A percentile compares a stretch with the other conserved stretches of the same genome.
These are phyloP conservation scores for Megacollybia platyphylla DNA, from an alignment of 1,284 basidiomycete species.

Conservation along the genomic window DNA sequence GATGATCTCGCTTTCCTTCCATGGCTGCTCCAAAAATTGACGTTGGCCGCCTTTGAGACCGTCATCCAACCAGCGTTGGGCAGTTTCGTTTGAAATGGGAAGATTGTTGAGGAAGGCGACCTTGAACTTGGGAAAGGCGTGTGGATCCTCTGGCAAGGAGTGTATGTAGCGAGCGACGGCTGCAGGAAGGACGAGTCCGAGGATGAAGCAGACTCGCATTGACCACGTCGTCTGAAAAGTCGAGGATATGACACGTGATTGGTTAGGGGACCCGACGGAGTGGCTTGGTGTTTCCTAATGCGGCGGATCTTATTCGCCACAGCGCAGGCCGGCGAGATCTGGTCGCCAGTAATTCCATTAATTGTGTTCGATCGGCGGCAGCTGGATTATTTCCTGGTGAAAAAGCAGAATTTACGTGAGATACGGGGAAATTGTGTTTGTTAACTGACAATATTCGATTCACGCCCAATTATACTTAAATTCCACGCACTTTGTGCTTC, in stretches of 20 bases:
- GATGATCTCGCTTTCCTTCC: constrained; percentile 27
- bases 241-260: not conserved
- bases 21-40: constrained; percentile 64
- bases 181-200: constrained; percentile 9
- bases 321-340: too few relatives aligned
- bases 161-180: constrained; percentile 38
- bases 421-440: too few relatives aligned
- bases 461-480: constrained; percentile 12
- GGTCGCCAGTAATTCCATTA: too few relatives aligned
- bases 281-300: too few relatives aligned
- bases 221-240: constrained; percentile 6
- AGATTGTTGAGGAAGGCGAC: constrained; percentile 72
- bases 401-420: too few relatives aligned
- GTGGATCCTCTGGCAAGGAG: constrained; percentile 67
- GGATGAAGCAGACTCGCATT: constrained; percentile 1
- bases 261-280: too few relatives aligned
- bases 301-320: too few relatives aligned
- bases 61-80: constrained; percentile 52
- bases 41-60: constrained; percentile 61
- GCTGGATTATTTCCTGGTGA: too few relatives aligned
- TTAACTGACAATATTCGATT: not conserved
- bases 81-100: constrained; percentile 67
- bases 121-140: constrained; percentile 76
- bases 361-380: too few relatives aligned
- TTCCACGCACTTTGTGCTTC: constrained; percentile 30